Percentiles rank a stretch among this genome's conserved stretches.
Evolutionary conservation across 2,329 filamentous ascomycete species (phyloP).

Genomic region (Calycina marina): DNA sequence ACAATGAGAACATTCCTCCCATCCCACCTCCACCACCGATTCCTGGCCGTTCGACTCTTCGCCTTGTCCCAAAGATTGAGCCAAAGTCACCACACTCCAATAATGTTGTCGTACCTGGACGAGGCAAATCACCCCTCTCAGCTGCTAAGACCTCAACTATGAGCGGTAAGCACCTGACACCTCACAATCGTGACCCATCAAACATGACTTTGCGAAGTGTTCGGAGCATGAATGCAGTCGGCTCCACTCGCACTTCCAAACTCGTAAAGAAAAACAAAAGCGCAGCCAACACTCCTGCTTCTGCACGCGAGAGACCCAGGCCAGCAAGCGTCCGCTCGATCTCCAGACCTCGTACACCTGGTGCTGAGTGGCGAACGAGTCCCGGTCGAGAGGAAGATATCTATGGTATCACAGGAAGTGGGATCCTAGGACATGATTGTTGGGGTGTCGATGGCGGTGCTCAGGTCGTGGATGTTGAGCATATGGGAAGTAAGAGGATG

Average conservation of each 20-base stretch:
- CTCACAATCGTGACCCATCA: conserved; percentile 15
- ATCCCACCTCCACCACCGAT: conserved; percentile 4
- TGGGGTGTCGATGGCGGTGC: conserved; percentile 2
- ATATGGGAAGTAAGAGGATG: conserved; percentile 34
- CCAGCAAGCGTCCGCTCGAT: neutral
- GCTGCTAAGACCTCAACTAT: conserved; percentile 6
- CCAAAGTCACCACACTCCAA: conserved; percentile 10
- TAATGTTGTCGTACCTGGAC: conserved; percentile 1
- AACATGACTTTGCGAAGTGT: conserved; percentile 11
- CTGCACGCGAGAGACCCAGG: conserved; percentile 1
- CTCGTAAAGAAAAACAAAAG: conserved; percentile 11
- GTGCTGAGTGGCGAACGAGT: neutral
- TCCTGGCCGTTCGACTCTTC: conserved; percentile 10
- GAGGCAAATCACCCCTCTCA: conserved; percentile 7
- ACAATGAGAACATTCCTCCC: neutral
- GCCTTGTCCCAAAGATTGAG: conserved; percentile 13
- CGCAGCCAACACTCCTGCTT: conserved; percentile 1
- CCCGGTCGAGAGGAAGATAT: conserved; percentile 8
- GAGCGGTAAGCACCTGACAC: conserved; percentile 12
- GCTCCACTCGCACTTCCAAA: conserved; percentile 14
- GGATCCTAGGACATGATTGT: conserved; percentile 12
- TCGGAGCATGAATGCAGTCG: conserved; percentile 12
- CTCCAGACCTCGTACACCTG: neutral
- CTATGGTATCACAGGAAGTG: conserved; percentile 8
- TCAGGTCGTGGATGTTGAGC: conserved; percentile 20